Base-by-base conservation (phyloP, 768 basidiomycete species). In the Lentinus brumalis region DNA sequence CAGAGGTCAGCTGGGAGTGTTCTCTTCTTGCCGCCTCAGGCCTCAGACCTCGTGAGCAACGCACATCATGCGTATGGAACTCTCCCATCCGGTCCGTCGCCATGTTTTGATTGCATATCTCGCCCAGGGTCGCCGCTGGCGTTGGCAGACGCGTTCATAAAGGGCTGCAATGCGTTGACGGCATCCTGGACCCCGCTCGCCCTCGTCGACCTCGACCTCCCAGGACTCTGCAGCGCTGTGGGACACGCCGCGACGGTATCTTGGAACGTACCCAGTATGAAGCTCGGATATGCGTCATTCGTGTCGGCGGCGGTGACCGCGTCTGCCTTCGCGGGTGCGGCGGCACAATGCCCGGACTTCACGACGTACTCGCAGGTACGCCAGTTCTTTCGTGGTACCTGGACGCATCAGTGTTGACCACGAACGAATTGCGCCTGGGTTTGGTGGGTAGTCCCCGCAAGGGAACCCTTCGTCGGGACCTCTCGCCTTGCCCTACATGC, bases 401-500 rank as follows among this genome's bases (percentile, higher is more conserved):
- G 9, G 79, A 59, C 45, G 64, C 46, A 44, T 67, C 56, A 38
- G 15, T 45, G 18, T 39, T 63, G 10, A 42, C 21, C 21, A 26
- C 21, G 21, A 26, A 26, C 21, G 21, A 26, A 26, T 26, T 38
- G 53, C 21, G n/a, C 40, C n/a, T 40, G 21, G 8, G 21, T 26
- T 41, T 8, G 39, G 14, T 47, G 18, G 21, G 11, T 57, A 89
- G 87, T 75, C 60, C 14, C 82, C 86, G 31, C 89, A 89, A 68
- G 87, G 84, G 2, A 78, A 78, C 39, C 76, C 76, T 40, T 91
- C 89, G 3, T 69, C 73, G 6, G 90, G 90, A 12, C 81, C 84
- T 26, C 73, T 91, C 61, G 77, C 75, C 4, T 73, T 91, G 59
- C 90, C 91, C 14, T 88, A 77, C 70, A 92, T 92, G 89, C 78